Base-by-base conservation (phyloP, 1,139 yeast species). In the Candida frijolesensis region DNA sequence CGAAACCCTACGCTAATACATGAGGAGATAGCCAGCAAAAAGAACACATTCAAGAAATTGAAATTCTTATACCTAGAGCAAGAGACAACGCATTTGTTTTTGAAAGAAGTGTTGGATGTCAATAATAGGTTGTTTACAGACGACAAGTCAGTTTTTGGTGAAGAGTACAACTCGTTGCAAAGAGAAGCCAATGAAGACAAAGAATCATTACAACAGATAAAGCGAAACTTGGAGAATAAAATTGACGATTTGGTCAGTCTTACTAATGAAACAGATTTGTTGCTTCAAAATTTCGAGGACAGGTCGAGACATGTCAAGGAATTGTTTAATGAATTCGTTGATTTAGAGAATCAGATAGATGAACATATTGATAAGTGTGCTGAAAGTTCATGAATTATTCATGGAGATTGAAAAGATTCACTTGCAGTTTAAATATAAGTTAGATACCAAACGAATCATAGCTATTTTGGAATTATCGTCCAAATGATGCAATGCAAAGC, bases 41-140 rank as follows among this genome's bases (percentile, higher is more conserved):
- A 71, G 48, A 77, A 76, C 53, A 63, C 74, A 32, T 79, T 79
- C 54, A 73, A 78, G 16, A 73, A 83, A 49, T 67, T 84, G 44
- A 83, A 84, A 60, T 82, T 84, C 53, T 76, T 83, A 45, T 85
- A 83, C 60, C 64, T 84, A 45, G 91, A 85, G 60, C 87, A 84
- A 58, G 90, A 84, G 58, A 78, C 89, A 1, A 76, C 87, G 56
- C 87, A 84, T 54, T 76, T 81, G 65, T 85, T 85, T 60, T 66
- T 85, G 42, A 60, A 82, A 45, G 57, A 55, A 29, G 59, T 62
- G n/a, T 52, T 55, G 33, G 43, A 40, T 10, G 15, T 22, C 8
- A 27, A 40, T 19, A 22, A 22, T 14, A 19, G 19, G 14, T 22
- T 38, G 15, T 22, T 25, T 4, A n/a, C 41, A 12, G 16, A 38